Base-by-base conservation (phyloP, 768 basidiomycete species). In the Myochromella boudieri region DNA sequence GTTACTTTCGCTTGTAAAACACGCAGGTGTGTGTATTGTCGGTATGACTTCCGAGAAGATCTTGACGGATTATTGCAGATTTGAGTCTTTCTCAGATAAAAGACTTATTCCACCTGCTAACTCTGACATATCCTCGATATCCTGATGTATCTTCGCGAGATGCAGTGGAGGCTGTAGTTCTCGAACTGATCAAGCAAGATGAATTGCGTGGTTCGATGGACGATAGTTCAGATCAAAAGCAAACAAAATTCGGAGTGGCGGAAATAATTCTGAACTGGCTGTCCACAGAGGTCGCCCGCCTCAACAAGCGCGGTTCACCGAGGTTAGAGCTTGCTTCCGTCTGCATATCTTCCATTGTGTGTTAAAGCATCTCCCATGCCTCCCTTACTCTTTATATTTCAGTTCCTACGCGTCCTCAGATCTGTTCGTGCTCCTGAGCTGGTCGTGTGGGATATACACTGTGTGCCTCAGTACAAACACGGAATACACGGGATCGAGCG, bases 251-350 rank as follows among this genome's bases (percentile, higher is more conserved):
- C 12, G 85, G 85, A 26, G 75, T 88, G 3, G 63, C 79, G 15
- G 85, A 90, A 56, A 78, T 85, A 56, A 76, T 93, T 12, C 63
- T 91, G 27, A 87, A 78, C 33, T 95, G 91, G 90, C 68, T 91
- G 6, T 72, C 78, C 5, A 72, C 74, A 36, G 90, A 95, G 60
- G 80, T 82, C 1, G 72, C 74, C 3, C 76, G 72, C 37, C 69
- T 85, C 15, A 67, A 78, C 2, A 84, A 79, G 56, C 71, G 72
- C 27, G 68, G 73, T 6, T 67, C 70, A 21, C 64, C 80, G 53
- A 80, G 78, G 88, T 90, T 49, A 56, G 80, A 65, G 33, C 40
- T 22, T 39, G 33, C 43, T 49, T 46, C 39, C 37, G 52, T 41
- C 44, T 39, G n/a, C 18, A 41, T 18, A 18, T 26, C 18, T 39